phyloP scores from a whole-genome alignment of 2,329 filamentous ascomycete species.

The Epichloe sylvatica region DNA sequence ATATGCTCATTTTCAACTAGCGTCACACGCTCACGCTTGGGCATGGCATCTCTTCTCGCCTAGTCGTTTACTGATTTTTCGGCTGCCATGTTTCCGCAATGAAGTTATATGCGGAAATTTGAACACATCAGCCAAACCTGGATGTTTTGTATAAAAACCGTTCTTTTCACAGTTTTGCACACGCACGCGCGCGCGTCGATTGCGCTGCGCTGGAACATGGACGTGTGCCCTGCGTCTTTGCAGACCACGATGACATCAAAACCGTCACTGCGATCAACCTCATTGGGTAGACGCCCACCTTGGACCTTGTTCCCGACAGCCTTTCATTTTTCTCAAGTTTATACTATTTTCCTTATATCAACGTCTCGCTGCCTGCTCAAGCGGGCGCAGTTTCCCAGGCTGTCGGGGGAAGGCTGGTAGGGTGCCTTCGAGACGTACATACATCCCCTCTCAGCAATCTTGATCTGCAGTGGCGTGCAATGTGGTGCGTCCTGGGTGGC shows the following conservation, averaged over 20 bases:
- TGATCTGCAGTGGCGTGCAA: conserved; percentile 4
- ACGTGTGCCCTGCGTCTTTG: conserved; percentile 4
- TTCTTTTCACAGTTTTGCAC: conserved; percentile 11
- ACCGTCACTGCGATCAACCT: conserved; percentile 4
- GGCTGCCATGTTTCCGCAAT: not conserved
- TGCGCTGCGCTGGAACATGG: conserved; percentile 11
- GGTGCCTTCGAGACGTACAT: conserved; percentile 12
- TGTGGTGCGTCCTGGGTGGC: conserved; percentile 11
- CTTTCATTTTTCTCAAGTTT: not conserved
- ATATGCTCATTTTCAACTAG: not conserved
- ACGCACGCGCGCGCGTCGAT: conserved; percentile 15
- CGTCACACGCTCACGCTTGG: not conserved
- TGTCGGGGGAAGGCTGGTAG: conserved; percentile 5
- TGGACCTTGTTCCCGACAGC: not conserved
- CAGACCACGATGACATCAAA: conserved; percentile 4
- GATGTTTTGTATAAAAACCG: conserved; percentile 8
- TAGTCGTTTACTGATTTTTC: not conserved
- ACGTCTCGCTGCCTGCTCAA: not conserved
- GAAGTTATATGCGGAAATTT: conserved; percentile 6
- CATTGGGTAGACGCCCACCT: conserved; percentile 9
- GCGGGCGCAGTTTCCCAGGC: not conserved
- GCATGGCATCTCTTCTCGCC: not conserved
- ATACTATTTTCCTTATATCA: not conserved
- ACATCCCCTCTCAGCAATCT: conserved; percentile 7
- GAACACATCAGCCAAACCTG: conserved; percentile 4